Evolutionary conservation across 1,284 basidiomycete species (phyloP).

Genomic region (Moesziomyces sp.): DNA sequence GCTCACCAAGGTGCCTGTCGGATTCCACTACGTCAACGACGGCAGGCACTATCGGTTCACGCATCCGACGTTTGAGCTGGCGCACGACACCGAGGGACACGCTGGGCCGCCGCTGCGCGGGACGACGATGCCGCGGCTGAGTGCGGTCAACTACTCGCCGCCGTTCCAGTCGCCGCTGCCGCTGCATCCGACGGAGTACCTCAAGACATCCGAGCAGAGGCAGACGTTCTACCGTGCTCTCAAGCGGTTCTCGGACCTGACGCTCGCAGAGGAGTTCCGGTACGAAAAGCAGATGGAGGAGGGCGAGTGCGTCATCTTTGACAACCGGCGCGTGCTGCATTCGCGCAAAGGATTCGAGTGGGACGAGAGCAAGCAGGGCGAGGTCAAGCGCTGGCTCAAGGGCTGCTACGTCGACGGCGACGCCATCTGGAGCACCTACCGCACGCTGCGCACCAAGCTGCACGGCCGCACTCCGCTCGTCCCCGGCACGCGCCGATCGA

Average conservation of each 20-base stretch:
- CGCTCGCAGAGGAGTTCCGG: constrained; percentile 74
- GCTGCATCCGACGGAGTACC: constrained; percentile 48
- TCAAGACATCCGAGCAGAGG: constrained; percentile 23
- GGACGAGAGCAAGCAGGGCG: constrained; percentile 68
- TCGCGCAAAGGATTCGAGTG: constrained; percentile 81
- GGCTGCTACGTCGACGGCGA: constrained; percentile 84
- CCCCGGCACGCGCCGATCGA: neutral
- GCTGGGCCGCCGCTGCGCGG: constrained; percentile 29
- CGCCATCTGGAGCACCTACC: constrained; percentile 74
- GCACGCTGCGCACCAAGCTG: constrained; percentile 46
- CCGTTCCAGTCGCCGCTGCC: constrained; percentile 86
- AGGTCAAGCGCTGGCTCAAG: constrained; percentile 75
- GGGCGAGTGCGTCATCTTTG: constrained; percentile 89
- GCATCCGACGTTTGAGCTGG: constrained; percentile 84
- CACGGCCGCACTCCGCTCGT: constrained; percentile 24
- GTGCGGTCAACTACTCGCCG: constrained; percentile 85
- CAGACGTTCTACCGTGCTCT: constrained; percentile 72
- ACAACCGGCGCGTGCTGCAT: constrained; percentile 92
- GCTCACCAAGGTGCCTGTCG: constrained; percentile 77
- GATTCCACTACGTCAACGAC: constrained; percentile 92
- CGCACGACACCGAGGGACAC: constrained; percentile 51
- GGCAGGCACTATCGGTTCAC: constrained; percentile 81
- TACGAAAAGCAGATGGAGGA: constrained; percentile 80
- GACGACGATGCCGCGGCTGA: constrained; percentile 58
- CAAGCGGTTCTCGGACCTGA: constrained; percentile 73